phyloP scores from a whole-genome alignment of 2,329 filamentous ascomycete genomes.

The Alternaria sp. region DNA sequence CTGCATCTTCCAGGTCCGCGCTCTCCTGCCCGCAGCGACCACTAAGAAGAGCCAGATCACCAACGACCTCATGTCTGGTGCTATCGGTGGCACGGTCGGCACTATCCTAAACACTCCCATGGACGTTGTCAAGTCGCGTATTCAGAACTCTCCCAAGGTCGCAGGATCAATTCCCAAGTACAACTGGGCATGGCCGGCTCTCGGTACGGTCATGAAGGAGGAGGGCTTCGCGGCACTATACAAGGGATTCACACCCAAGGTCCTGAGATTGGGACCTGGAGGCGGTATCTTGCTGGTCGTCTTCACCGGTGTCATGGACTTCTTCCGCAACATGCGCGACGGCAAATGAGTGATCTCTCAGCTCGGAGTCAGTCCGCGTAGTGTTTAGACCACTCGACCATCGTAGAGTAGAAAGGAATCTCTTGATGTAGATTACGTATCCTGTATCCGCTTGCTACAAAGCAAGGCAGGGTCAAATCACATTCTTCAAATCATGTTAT shows the following conservation, averaged over 20 bases:
- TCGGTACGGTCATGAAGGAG: constrained; percentile 87
- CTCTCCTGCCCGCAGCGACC: constrained; percentile 78
- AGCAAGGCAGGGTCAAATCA: background rate
- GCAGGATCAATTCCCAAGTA: constrained; percentile 88
- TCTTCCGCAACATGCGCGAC: constrained; percentile 76
- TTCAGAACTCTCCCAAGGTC: constrained; percentile 90
- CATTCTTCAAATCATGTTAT: background rate
- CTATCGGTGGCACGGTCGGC: constrained; percentile 86
- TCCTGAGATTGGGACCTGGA: constrained; percentile 75
- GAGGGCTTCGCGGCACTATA: constrained; percentile 92
- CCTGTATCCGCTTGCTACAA: background rate
- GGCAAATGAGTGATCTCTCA: constrained; percentile 25
- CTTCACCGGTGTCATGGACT: constrained; percentile 89
- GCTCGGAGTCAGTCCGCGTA: background rate
- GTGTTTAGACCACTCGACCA: background rate
- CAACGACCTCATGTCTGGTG: constrained; percentile 87
- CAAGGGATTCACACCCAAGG: constrained; percentile 98
- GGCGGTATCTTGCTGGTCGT: constrained; percentile 80
- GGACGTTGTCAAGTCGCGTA: constrained; percentile 97
- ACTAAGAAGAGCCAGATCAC: constrained; percentile 81
- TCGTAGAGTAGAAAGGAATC: background rate
- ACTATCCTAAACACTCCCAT: constrained; percentile 94
- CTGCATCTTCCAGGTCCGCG: constrained; percentile 95
- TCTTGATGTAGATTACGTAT: background rate
- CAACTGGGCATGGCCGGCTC: constrained; percentile 94